Base-by-base conservation (phyloP, 768 basidiomycete genomes). In the Pulveroboletus ravenelii region DNA sequence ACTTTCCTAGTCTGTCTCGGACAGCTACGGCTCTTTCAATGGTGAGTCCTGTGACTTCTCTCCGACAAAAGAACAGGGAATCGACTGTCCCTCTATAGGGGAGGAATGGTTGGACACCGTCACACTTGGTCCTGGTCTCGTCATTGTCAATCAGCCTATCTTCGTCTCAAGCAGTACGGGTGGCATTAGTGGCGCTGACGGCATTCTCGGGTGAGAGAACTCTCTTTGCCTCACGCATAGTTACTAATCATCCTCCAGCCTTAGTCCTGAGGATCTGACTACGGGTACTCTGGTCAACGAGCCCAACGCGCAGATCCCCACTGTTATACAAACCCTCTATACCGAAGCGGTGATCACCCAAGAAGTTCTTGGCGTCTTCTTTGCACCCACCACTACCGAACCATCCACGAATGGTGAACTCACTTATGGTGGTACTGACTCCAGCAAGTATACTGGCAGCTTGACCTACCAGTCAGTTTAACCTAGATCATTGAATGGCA, bases 21-120 rank as follows among this genome's bases (percentile, higher is more conserved):
- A 87, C 55, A 83, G 84, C 45, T 78, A 78, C 34, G 84, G 82
- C n/a, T 74, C 69, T 3, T 82, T 85, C 69, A 74, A 74, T 39
- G 82, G 83, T 75, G 43, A 36, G 62, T 48, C 5, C 30, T 38
- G 17, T 10, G 8, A 40, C 3, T 1, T 36, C 32, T 36, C 35
- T 29, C 31, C 12, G 10, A 40, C 4, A 25, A 2, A 13, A 3
- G 29, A 43, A n/a, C 17, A 14, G 2, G 6, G 32, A 12, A 32
- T 41, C 62, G 32, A 54, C 35, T 5, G 10, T 4, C 10, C n/a
- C 37, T 34, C 10, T 46, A n/a, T 29, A 75, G 74, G 76, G 27
- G 72, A 64, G 47, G 74, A 76, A 57, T 78, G 67, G 59, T 72
- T 61, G 10, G 85, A 87, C 62, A 71, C 69, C 2, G 80, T 88